Evolutionary conservation across 1,139 yeast genomes (phyloP).

Genomic region (Magnusiomyces tetraspermus): DNA sequence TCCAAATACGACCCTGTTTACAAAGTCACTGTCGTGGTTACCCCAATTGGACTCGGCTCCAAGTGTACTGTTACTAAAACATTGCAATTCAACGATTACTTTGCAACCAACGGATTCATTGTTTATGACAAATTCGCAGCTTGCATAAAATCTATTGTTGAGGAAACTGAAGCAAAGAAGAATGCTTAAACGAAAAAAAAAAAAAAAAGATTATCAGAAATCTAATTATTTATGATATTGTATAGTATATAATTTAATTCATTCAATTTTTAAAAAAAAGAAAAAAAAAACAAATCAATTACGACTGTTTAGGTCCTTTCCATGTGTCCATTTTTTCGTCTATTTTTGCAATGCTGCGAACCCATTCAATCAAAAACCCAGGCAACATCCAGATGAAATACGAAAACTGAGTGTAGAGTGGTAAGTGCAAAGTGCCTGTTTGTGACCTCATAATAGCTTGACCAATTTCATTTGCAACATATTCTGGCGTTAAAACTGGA

Average conservation of each 20-base stretch:
- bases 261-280: neutral
- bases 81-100: constrained; percentile 23
- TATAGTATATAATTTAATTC: neutral
- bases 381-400: constrained; percentile 9
- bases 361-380: constrained; percentile 9
- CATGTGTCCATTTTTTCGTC: neutral
- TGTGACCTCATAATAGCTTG: constrained; percentile 48
- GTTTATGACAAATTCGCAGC: constrained; percentile 20
- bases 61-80: constrained; percentile 8
- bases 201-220: neutral
- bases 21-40: constrained; percentile 29
- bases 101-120: constrained; percentile 25
- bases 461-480: constrained; percentile 50
- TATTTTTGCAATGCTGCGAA: neutral
- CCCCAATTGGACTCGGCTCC: constrained; percentile 24
- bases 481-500: constrained; percentile 59
- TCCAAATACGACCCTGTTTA: constrained; percentile 40
- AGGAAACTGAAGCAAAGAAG: constrained; percentile 1
- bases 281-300: neutral
- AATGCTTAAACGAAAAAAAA: neutral
- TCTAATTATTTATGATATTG: too few species aligned
- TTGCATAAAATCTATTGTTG: constrained; percentile 12
- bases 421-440: constrained; percentile 59
- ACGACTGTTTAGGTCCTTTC: neutral
- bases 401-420: constrained; percentile 55